These are phyloP conservation scores for Dioszegia crocea DNA, from an alignment of 768 basidiomycete genomes.

Conservation along the genomic window DNA sequence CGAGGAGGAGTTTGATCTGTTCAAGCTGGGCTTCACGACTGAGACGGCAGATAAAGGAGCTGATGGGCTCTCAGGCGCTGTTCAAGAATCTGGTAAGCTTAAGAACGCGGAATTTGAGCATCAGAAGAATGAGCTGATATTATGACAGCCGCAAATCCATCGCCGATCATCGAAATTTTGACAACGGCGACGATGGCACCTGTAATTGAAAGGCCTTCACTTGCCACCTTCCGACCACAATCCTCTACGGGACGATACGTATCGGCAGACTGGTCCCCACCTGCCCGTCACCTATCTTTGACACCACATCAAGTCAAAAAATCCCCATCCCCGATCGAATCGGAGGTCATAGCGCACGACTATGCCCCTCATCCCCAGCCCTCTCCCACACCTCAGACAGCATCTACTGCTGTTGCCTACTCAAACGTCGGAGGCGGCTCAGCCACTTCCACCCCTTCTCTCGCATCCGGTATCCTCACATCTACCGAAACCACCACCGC, in stretches of 20 bases:
- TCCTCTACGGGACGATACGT: background rate
- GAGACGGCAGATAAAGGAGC: background rate
- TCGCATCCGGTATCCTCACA: conserved; percentile 1
- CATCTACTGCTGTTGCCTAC: no score
- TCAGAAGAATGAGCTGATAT: no score
- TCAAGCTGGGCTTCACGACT: conserved; percentile 15
- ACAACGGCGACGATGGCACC: no score
- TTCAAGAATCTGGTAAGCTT: no score
- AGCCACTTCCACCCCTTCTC: background rate
- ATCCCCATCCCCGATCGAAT: background rate
- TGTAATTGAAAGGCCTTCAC: no score
- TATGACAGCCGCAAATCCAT: no score
- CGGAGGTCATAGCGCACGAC: background rate
- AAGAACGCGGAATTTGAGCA: no score
- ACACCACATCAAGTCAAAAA: no score
- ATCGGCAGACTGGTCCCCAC: conserved; percentile 12
- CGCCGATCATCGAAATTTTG: no score
- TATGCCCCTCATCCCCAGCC: background rate
- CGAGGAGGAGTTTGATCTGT: conserved; percentile 32
- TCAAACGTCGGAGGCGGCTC: background rate
- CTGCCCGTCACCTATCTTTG: no score
- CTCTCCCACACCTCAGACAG: background rate
- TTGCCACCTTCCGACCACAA: background rate
- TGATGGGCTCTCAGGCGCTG: background rate
- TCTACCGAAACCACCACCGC: conserved; percentile 4